Evolutionary conservation across 164 flowering plant species (phyloP).

Genomic region (Magnolia officinalis): DNA sequence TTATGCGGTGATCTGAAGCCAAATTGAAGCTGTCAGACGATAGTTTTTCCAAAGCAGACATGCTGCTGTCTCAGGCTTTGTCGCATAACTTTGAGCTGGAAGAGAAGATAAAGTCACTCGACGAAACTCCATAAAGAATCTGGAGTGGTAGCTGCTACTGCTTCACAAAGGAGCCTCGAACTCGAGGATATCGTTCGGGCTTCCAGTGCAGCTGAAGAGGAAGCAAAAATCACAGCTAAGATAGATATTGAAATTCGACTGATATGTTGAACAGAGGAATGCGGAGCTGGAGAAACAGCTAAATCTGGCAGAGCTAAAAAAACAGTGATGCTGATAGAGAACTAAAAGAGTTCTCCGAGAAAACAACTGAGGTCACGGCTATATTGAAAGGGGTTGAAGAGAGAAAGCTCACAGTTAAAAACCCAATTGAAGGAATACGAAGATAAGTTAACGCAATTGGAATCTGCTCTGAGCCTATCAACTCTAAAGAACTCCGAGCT

Average conservation of each 20-base stretch:
- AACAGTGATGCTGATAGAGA: slow-evolving; percentile 51
- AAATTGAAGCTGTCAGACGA: slow-evolving; percentile 62
- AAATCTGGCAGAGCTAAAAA: slow-evolving; percentile 44
- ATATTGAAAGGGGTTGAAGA: slow-evolving; percentile 39
- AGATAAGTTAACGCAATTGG: slow-evolving; percentile 45
- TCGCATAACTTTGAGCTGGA: slow-evolving; percentile 63
- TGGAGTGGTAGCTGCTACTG: slow-evolving; percentile 40
- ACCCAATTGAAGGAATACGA: slow-evolving; percentile 39
- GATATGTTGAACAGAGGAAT: slow-evolving; percentile 52
- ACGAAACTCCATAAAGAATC: slow-evolving; percentile 56
- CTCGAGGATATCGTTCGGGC: slow-evolving; percentile 51
- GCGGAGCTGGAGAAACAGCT: slow-evolving; percentile 65
- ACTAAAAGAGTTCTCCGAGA: slow-evolving; percentile 39
- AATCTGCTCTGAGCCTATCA: slow-evolving; percentile 43
- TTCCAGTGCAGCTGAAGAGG: slow-evolving; percentile 57
- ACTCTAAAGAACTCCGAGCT: slow-evolving; percentile 45
- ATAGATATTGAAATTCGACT: slow-evolving; percentile 46
- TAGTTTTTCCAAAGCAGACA: slow-evolving; percentile 51
- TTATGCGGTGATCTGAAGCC: slow-evolving; percentile 48
- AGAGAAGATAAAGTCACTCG: slow-evolving; percentile 58
- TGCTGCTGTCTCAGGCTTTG: slow-evolving; percentile 62
- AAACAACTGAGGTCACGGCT: slow-evolving; percentile 36
- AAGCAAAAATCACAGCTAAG: slow-evolving; percentile 46
- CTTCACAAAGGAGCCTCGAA: slow-evolving; percentile 53
- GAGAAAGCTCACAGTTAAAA: slow-evolving; percentile 39